Evolutionary conservation across 2,329 filamentous ascomycete species (phyloP).

Genomic region (Aspergillus pseudonomiae): DNA sequence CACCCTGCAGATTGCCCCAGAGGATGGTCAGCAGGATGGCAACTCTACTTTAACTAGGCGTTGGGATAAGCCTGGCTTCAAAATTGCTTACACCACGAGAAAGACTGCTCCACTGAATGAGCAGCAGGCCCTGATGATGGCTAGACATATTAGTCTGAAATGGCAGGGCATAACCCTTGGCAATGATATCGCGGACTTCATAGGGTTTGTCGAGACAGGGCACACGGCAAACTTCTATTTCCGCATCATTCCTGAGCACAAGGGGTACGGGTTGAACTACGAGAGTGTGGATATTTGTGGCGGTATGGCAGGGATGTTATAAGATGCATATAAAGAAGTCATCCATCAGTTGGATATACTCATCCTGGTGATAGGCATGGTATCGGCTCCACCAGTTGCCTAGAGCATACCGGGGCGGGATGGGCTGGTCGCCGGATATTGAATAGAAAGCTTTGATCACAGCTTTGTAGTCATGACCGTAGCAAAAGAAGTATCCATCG

Average conservation of each 20-base stretch:
- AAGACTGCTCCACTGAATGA: too few relatives aligned
- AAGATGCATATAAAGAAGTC: constrained; percentile 42
- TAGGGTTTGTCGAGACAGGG: constrained; percentile 7
- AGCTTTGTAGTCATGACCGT: constrained; percentile 59
- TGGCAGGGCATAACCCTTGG: neutral
- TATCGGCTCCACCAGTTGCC: constrained; percentile 70
- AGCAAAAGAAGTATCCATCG: constrained; percentile 41
- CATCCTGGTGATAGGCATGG: constrained; percentile 58
- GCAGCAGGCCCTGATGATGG: too few relatives aligned
- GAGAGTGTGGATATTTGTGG: too few relatives aligned
- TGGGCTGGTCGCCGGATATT: constrained; percentile 59
- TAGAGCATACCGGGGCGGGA: constrained; percentile 60
- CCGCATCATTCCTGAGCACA: constrained; percentile 6
- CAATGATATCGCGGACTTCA: constrained; percentile 3
- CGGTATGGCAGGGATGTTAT: too few relatives aligned
- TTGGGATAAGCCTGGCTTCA: too few relatives aligned
- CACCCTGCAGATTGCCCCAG: too few relatives aligned
- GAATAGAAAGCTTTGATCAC: constrained; percentile 59
- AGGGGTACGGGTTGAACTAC: too few relatives aligned
- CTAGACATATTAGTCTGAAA: too few relatives aligned
- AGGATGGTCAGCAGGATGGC: too few relatives aligned
- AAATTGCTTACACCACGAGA: too few relatives aligned
- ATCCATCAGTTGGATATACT: constrained; percentile 62
- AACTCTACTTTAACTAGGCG: too few relatives aligned
- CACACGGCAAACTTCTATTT: constrained; percentile 9